These are phyloP conservation scores for Phytophthora melonis DNA, from an alignment of 352 stramenopile species.

Conservation along the genomic window DNA sequence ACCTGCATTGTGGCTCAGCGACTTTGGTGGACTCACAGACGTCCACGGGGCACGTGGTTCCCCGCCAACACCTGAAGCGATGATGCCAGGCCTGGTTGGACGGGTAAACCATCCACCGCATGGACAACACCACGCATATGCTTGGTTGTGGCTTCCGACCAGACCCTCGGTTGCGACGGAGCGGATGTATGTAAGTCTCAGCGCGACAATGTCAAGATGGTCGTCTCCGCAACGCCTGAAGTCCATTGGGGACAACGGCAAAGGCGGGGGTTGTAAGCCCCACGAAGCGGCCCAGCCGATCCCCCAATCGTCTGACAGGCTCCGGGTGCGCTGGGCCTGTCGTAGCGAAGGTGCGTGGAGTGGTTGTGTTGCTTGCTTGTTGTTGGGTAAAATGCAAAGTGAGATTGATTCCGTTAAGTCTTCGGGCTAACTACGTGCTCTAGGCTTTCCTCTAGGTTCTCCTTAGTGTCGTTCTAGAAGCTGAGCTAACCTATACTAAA, in stretches of 20 bases:
- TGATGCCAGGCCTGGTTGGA: slow-evolving; percentile 3
- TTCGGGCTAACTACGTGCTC: too few species aligned
- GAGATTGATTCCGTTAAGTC: too few species aligned
- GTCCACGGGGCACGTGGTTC: slow-evolving; percentile 21
- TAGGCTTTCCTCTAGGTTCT: too few species aligned
- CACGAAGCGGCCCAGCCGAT: slow-evolving; percentile 21
- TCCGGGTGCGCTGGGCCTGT: too few species aligned
- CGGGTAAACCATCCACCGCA: slow-evolving; percentile 10
- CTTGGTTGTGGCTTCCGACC: slow-evolving; percentile 29
- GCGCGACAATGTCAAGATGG: slow-evolving; percentile 4
- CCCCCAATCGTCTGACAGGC: too few species aligned
- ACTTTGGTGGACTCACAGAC: slow-evolving; percentile 18
- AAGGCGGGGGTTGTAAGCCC: slow-evolving; percentile 19
- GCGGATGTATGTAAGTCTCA: slow-evolving; percentile 17
- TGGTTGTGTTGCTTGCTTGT: too few species aligned
- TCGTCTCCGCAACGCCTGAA: slow-evolving; percentile 7
- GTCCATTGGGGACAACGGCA: slow-evolving; percentile 22
- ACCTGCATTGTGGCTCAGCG: slow-evolving; percentile 22
- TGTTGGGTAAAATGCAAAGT: too few species aligned
- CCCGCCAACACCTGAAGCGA: slow-evolving; percentile 21
- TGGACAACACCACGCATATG: slow-evolving; percentile 24
- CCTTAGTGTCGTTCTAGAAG: too few species aligned
- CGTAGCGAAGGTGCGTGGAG: too few species aligned
- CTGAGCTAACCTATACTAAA: too few species aligned
- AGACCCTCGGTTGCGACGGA: slow-evolving; percentile 14